Base-by-base conservation (phyloP, 2,329 filamentous ascomycete species). In the Cephalotrichum gorgonifer region DNA sequence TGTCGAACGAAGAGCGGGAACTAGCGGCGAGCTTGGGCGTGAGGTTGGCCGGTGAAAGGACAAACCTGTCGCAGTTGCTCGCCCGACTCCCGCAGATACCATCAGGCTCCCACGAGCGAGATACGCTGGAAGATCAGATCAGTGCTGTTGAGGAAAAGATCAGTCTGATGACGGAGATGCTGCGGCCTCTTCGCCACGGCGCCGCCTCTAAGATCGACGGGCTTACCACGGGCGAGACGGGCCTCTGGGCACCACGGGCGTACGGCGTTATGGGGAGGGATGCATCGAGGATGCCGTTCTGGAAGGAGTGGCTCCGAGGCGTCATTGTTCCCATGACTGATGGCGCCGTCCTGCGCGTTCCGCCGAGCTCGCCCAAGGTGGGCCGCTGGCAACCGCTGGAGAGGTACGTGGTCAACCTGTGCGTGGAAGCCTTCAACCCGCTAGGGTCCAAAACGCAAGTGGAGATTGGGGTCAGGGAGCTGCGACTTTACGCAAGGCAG, bases 201-300 rank as follows among this genome's bases (percentile, higher is more conserved):
- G 93, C 93, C 42, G 91, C 93, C 27, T 91, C 90, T 46, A 97
- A 95, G 68, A 98, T 98, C 53, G 93, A 98, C 62, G 93, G 93
- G 20, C 73, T 98, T 53, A 97, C 91, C 0, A 88, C 94, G 55
- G 90, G 91, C 41, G 93, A 97, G 62, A 96, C 88, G 48, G 93
- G 91, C 2, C 82, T 97, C 52, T 98, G 93, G 93, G 89, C 88
- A 46, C 93, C 93, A 17, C 79, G 93, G 54, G 89, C 91, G 1
- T 98, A 95, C 61, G 93, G 93, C 51, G 84, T 98, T 53, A 74
- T 98, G 53, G 93, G 93, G 30, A 79, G 87, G 53, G 93, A 98
- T 62, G 75, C 76, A 12, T 84, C 81, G 52, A 78, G 94, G 67
- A 89, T 90, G 54, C 80, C 82, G 28, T 97, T 98, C 68, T 98